Evolutionary conservation across 352 stramenopile species (phyloP).

Genomic region (Phytophthora palmivora): DNA sequence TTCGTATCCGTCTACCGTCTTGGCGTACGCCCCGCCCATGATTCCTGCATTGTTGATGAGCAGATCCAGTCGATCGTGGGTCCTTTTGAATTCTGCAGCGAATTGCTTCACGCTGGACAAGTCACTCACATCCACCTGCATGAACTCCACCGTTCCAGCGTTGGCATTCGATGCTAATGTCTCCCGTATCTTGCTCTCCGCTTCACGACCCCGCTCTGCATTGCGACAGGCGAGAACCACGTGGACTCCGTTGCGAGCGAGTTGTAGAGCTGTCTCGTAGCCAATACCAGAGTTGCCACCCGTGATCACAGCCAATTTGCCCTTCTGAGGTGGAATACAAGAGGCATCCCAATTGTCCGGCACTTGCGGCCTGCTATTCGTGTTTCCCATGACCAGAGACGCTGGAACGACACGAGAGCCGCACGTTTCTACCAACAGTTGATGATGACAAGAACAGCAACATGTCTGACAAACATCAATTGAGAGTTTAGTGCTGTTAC

Average conservation of each 20-base stretch:
- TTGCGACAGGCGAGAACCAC: slow-evolving; percentile 50
- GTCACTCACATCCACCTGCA: slow-evolving; percentile 54
- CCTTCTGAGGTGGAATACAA: slow-evolving; percentile 30
- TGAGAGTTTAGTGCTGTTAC: not conserved
- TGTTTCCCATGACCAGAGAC: slow-evolving; percentile 12
- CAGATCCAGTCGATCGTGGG: slow-evolving; percentile 49
- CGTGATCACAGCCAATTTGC: slow-evolving; percentile 42
- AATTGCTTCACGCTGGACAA: slow-evolving; percentile 58
- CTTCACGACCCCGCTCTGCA: slow-evolving; percentile 17
- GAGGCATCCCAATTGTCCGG: slow-evolving; percentile 28
- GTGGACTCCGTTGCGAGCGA: slow-evolving; percentile 37
- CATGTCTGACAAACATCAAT: not conserved
- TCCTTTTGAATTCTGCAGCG: slow-evolving; percentile 35
- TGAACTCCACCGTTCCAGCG: slow-evolving; percentile 51
- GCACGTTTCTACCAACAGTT: slow-evolving; percentile 17
- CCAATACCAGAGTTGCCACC: slow-evolving; percentile 45
- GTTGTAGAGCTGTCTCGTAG: slow-evolving; percentile 42
- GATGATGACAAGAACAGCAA: slow-evolving; percentile 7
- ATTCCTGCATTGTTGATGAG: slow-evolving; percentile 77
- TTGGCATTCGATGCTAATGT: slow-evolving; percentile 6
- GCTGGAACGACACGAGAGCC: not conserved
- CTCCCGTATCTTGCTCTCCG: slow-evolving; percentile 30
- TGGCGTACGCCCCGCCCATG: slow-evolving; percentile 43
- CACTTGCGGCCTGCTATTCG: slow-evolving; percentile 10
- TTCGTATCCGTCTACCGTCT: slow-evolving; percentile 56